Percentiles rank a stretch among this genome's conserved stretches.
These are phyloP conservation scores for Arthromyces matolae DNA, from an alignment of 768 basidiomycete species.

Conservation along the genomic window DNA sequence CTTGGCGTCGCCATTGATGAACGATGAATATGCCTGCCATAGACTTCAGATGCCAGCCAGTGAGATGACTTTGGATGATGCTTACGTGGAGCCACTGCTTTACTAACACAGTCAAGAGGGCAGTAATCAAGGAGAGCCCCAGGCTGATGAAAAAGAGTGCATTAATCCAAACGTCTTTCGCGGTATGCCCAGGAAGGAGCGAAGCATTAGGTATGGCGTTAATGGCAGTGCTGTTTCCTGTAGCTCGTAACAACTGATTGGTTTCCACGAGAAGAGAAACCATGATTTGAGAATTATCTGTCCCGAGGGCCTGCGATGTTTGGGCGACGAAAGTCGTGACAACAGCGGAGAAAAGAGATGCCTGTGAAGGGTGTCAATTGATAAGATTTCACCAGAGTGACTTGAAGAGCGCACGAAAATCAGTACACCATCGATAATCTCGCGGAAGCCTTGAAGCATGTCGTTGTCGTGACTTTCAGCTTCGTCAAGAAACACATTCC, in stretches of 20 bases:
- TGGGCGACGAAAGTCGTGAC: constrained; percentile 20
- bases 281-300: constrained; percentile 8
- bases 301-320: constrained; percentile 15
- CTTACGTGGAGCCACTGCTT: not conserved
- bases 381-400: not conserved
- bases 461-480: constrained; percentile 12
- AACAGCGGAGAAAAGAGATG: constrained; percentile 18
- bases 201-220: not conserved
- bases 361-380: too few relatives aligned
- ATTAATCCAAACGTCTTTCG: not conserved
- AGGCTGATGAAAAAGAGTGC: not conserved
- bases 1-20: not conserved
- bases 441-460: constrained; percentile 10
- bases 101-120: not conserved
- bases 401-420: too few relatives aligned
- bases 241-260: not conserved
- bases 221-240: not conserved
- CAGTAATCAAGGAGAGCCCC: not conserved
- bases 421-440: constrained; percentile 13
- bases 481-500: constrained; percentile 16
- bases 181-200: not conserved
- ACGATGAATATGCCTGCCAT: constrained; percentile 8
- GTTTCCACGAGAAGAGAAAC: not conserved
- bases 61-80: too few relatives aligned
- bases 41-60: not conserved